Base-by-base conservation (phyloP, 352 stramenopile species). In the Blastocystis sp. region DNA sequence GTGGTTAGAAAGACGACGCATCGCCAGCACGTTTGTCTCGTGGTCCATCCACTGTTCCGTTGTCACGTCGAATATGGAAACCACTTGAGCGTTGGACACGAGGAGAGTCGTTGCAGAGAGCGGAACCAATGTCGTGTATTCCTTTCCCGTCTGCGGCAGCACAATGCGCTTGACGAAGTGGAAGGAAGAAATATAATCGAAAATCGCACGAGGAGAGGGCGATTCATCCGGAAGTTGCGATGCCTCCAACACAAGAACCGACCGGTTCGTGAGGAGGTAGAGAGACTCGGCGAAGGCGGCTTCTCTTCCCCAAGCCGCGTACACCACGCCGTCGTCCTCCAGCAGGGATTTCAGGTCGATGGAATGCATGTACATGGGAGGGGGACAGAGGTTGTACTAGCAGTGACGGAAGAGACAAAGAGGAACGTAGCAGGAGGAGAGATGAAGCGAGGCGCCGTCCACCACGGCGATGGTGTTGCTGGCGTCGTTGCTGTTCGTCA, bases 281-380 rank as follows among this genome's bases (percentile, higher is more conserved):
- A 59, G 11, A 11, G 51, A 32, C 3, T 18, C n/a, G 51, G 51
- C n/a, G 32, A 59, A 59, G 51, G 51, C n/a, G 11, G 3, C n/a
- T 6, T 18, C n/a, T 32, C 18, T 6, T 3, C n/a, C 4, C 51
- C 51, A 59, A 32, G 3, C 51, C 51, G 32, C 11, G 32, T 59
- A 14, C n/a, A 59, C 32, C n/a, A 59, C 32, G 3, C 51, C 51
- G 32, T 59, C 51, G 32, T 75, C 24, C 18, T 11, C 16, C 14
- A 81, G 34, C 21, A 34, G 29, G 18, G 46, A 21, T 4, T 18
- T 38, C 2, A 59, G 49, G 32, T 81, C 27, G 29, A 81, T 24
- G 4, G 69, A 65, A 4, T 48, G 27, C 29, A 24, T 29, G 51
- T 81, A 81, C 69, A 81, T 81, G 9, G 69, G 69, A 18, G 69